phyloP scores from a whole-genome alignment of 2,329 filamentous ascomycete species.

The Pezicula carpinea region DNA sequence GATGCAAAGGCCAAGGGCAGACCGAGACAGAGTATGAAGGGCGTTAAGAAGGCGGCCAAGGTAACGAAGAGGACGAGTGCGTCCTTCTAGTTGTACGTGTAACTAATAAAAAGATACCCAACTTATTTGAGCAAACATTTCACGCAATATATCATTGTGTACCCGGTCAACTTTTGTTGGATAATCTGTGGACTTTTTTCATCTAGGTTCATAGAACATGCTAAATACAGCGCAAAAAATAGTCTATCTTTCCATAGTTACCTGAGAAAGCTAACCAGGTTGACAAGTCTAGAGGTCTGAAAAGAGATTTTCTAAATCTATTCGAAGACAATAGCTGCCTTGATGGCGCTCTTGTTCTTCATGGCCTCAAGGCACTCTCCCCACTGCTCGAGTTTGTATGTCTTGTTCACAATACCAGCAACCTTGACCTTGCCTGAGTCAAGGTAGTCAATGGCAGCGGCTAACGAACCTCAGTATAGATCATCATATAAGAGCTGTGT shows the following conservation, averaged over 20 bases:
- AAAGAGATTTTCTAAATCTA: constrained; percentile 20
- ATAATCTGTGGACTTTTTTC: no score
- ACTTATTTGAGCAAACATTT: neutral
- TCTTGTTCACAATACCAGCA: constrained; percentile 68
- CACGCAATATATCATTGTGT: no score
- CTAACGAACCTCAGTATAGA: constrained; percentile 26
- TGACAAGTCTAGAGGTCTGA: neutral
- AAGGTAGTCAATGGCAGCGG: constrained; percentile 50
- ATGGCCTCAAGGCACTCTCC: constrained; percentile 66
- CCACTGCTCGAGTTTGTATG: constrained; percentile 69
- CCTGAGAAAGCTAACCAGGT: neutral
- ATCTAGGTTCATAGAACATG: constrained; percentile 1
- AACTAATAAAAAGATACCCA: constrained; percentile 2
- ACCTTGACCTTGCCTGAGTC: constrained; percentile 58
- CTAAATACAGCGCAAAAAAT: constrained; percentile 1
- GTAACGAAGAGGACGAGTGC: constrained; percentile 18
- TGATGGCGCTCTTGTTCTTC: constrained; percentile 68
- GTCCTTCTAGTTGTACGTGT: neutral
- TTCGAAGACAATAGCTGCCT: constrained; percentile 69
- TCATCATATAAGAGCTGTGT: constrained; percentile 28
- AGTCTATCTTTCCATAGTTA: no score
- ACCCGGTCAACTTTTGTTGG: no score
- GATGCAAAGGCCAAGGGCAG: constrained; percentile 46
- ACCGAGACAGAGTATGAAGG: constrained; percentile 68
- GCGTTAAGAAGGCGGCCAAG: constrained; percentile 49